Evolutionary conservation across 2,329 filamentous ascomycete species (phyloP), one percentile per base, ranked within the genome.

Genomic region (Alternaria solani): DNA sequence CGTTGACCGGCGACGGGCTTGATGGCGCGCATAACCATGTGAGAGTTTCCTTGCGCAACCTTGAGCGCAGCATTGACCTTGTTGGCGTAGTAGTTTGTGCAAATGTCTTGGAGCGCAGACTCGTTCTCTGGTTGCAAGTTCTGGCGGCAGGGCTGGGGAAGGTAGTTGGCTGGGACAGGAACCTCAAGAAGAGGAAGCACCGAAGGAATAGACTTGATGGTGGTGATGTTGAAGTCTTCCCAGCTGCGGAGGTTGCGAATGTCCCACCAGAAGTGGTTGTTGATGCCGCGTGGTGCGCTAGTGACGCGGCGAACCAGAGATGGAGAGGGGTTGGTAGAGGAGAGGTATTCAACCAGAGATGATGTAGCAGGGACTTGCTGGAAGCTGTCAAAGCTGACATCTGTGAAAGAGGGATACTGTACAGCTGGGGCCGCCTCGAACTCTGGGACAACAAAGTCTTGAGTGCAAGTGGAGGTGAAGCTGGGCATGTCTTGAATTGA

Each of bases 221-320:
- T 88, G 55, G 84, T 78, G 11, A 91, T 82, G 66, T 87, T 92
- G 85, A 97, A 97, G 68, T 88, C 86, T 52, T 86, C 86, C 94
- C 94, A 97, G 63, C 88, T 86, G 64, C 92, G 88, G 67, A 97
- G 84, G 76, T 96, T 94, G 68, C 94, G 91, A 59, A 96, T 86
- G 73, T 98, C 94, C 91, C 93, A 97, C 94, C 94, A 98, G 79
- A 94, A 97, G 81, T 96, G 89, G 77, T 90, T 92, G 71, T 86
- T 90, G 79, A 85, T 86, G 72, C 85, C 89, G 76, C 88, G 91
- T 65, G 84, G 87, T 81, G 88, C 76, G 75, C 90, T 89, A 61
- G 90, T 91, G 67, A 94, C 87, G 67, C 90, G 91, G 73, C 90
- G 90, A 38, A 96, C 92, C 34, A 97, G 84, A 41, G 90, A 90